These are phyloP conservation scores for Rhizopogon hawkerae DNA, from an alignment of 1,284 basidiomycete species.

Conservation along the genomic window DNA sequence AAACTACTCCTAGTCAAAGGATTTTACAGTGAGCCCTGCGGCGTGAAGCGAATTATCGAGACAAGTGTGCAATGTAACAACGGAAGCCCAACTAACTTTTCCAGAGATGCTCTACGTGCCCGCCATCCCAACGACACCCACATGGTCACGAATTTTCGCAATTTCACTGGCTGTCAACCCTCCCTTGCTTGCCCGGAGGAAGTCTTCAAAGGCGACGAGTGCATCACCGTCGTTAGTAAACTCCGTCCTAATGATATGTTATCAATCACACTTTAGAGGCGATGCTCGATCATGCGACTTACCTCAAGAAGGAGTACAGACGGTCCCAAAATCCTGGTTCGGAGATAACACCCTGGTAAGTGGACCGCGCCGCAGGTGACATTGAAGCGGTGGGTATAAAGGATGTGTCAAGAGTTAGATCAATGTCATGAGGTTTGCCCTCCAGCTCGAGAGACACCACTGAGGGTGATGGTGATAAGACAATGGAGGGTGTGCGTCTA, in stretches of 20 bases:
- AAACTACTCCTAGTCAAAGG: not conserved
- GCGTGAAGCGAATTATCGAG: not conserved
- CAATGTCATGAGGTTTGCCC: slow-evolving; percentile 52
- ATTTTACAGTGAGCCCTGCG: not conserved
- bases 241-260: slow-evolving; percentile 36
- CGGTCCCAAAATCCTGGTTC: slow-evolving; percentile 72
- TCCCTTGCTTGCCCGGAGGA: slow-evolving; percentile 64
- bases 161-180: slow-evolving; percentile 64
- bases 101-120: slow-evolving; percentile 40
- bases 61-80: not conserved
- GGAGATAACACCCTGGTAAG: slow-evolving; percentile 63
- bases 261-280: not conserved
- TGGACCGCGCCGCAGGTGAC: slow-evolving; percentile 35
- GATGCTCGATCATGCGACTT: slow-evolving; percentile 18
- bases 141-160: slow-evolving; percentile 68
- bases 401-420: slow-evolving; percentile 53
- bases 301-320: slow-evolving; percentile 59
- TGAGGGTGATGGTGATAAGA: slow-evolving; percentile 66
- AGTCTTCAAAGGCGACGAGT: slow-evolving; percentile 62
- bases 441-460: slow-evolving; percentile 29
- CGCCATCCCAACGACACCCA: slow-evolving; percentile 72
- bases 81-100: slow-evolving; percentile 2
- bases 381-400: slow-evolving; percentile 35
- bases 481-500: slow-evolving; percentile 62
- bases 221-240: slow-evolving; percentile 50